Evolutionary conservation across 768 basidiomycete genomes (phyloP).

Genomic region (Hypholoma fasciculare): DNA sequence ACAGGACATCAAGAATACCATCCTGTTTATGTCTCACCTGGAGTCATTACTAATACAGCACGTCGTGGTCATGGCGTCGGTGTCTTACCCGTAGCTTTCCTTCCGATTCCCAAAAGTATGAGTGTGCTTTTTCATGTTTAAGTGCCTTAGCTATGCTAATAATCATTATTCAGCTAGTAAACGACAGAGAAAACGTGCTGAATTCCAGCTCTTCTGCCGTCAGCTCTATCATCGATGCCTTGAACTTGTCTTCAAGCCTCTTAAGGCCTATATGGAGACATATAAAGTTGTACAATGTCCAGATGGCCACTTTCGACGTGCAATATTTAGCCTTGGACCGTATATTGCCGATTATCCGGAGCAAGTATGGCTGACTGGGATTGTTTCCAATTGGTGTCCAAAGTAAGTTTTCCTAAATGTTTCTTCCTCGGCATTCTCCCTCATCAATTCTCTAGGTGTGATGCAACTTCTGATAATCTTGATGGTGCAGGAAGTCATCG

Average conservation of each 20-base stretch:
- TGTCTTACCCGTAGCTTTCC: constrained; percentile 30
- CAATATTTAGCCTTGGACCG: constrained; percentile 21
- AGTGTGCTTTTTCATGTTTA: too few relatives aligned
- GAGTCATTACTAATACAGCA: constrained; percentile 26
- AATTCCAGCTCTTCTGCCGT: constrained; percentile 13
- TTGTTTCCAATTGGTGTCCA: constrained; percentile 27
- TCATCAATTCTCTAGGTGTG: constrained; percentile 20
- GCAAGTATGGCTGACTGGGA: constrained; percentile 27
- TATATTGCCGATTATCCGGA: constrained; percentile 41
- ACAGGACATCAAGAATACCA: constrained; percentile 40
- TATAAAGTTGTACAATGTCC: constrained; percentile 21
- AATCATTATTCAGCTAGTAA: too few relatives aligned
- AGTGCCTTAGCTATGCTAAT: too few relatives aligned
- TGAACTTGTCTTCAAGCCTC: constrained; percentile 12
- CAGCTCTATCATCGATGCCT: constrained; percentile 28
- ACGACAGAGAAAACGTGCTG: too few relatives aligned
- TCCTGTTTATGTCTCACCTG: constrained; percentile 31
- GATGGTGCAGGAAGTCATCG: constrained; percentile 13
- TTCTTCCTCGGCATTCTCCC: background rate
- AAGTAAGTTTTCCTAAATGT: constrained; percentile 12
- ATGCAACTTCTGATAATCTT: constrained; percentile 17
- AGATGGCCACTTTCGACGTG: constrained; percentile 30
- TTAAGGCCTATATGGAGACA: constrained; percentile 14
- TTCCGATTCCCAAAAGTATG: constrained; percentile 35
- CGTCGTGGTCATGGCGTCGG: constrained; percentile 27